phyloP scores from a whole-genome alignment of 2,329 filamentous ascomycete species.

The Talaromyces sp. region DNA sequence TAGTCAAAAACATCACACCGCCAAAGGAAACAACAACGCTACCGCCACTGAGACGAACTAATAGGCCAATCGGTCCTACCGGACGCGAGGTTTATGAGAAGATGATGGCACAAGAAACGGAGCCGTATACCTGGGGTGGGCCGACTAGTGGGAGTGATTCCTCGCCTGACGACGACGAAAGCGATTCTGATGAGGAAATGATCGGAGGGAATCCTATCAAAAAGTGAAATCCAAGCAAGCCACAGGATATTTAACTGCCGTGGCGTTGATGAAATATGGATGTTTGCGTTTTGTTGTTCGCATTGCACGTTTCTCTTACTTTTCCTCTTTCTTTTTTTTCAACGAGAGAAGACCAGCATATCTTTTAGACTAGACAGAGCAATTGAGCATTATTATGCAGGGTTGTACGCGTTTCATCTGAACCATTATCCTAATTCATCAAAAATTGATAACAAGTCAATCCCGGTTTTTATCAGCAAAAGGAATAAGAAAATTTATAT shows the following conservation, averaged over 20 bases:
- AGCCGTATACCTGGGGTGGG: neutral
- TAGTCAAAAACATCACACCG: neutral
- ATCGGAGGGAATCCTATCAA: neutral
- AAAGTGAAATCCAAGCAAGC: neutral
- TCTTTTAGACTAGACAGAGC: neutral
- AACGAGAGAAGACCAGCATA: neutral
- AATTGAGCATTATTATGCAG: neutral
- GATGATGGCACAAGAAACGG: neutral
- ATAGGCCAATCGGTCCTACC: neutral
- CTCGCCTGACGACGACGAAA: neutral
- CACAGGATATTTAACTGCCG: neutral
- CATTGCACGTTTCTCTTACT: neutral
- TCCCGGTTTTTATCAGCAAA: neutral
- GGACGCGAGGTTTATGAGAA: neutral
- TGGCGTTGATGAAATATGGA: neutral
- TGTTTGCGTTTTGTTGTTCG: neutral
- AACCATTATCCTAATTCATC: neutral
- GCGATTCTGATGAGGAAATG: neutral
- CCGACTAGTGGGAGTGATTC: constrained; percentile 2
- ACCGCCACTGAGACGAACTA: neutral
- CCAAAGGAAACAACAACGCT: neutral
- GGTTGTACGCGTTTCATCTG: neutral
- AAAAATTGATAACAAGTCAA: neutral
- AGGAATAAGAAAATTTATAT: neutral
- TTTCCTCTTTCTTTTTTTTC: neutral